Conservation (phyloP, 208 protist genomes). For the Leishmania guyanensis region DNA sequence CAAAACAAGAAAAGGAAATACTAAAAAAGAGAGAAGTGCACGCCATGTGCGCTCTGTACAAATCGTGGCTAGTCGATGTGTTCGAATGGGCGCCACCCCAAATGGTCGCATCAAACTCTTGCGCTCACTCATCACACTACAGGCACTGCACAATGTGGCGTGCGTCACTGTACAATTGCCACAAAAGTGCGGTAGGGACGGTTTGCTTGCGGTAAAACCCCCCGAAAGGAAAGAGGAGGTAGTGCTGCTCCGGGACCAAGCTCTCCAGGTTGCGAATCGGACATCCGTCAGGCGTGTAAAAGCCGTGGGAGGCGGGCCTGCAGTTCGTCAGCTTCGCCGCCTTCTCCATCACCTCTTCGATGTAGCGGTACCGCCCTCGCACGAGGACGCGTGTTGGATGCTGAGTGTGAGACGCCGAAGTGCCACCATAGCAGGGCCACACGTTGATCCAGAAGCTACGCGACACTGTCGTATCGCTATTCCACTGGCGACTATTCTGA, state of each 20-base stretch:
- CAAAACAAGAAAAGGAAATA: background rate
- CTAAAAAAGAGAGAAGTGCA: background rate
- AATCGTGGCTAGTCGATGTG: too few species aligned
- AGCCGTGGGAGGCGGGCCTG: conserved; percentile 5
- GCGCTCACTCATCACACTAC: background rate
- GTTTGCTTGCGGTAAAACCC: conserved; percentile 25
- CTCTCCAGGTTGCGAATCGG: conserved; percentile 6
- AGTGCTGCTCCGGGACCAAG: conserved; percentile 24
- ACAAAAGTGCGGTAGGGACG: conserved; percentile 30
- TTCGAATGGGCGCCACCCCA: background rate
- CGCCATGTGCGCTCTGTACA: background rate
- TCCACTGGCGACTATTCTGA: background rate
- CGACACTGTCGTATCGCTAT: background rate
- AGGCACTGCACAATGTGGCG: conserved; percentile 9
- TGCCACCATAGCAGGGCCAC: conserved; percentile 29
- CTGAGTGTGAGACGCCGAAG: background rate
- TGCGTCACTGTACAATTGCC: conserved; percentile 25
- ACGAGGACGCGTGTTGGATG: conserved; percentile 26
- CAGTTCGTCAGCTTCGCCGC: conserved; percentile 20
- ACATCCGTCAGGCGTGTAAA: conserved; percentile 33
- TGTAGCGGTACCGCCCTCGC: conserved; percentile 16
- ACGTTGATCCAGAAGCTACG: conserved; percentile 33
- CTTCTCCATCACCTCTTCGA: conserved; percentile 28
- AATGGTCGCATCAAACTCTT: background rate
- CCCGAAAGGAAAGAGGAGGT: conserved; percentile 27